A percentile compares a stretch with the other conserved stretches of the same genome.
These are phyloP conservation scores for Lecanicillium sp. DNA, from an alignment of 2,329 filamentous ascomycete species.

Conservation along the genomic window DNA sequence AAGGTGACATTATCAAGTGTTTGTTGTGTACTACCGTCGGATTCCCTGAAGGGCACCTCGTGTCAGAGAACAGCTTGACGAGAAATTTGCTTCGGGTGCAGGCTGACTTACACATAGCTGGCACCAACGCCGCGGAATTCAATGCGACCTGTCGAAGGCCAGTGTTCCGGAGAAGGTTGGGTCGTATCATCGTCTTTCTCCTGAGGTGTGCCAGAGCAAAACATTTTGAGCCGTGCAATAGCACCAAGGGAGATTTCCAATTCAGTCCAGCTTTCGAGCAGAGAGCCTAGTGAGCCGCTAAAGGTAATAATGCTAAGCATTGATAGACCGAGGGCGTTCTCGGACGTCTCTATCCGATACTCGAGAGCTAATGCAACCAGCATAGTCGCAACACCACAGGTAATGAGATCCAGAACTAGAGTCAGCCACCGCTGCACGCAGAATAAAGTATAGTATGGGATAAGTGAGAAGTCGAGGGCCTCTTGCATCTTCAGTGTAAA, in stretches of 20 bases:
- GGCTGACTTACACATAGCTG: constrained; percentile 1
- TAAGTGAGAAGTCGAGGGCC: constrained; percentile 25
- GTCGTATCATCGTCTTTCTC: neutral
- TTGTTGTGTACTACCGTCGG: neutral
- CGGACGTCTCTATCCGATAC: neutral
- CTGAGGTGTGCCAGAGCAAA: constrained; percentile 2
- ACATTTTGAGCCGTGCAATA: constrained; percentile 2
- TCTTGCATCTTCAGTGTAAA: constrained; percentile 33
- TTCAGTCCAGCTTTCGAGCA: neutral
- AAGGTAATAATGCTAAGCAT: neutral
- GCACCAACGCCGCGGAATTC: constrained; percentile 4
- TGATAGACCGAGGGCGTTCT: neutral
- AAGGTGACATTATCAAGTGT: constrained; percentile 1
- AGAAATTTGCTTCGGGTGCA: neutral
- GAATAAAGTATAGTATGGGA: constrained; percentile 27
- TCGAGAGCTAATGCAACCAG: constrained; percentile 24
- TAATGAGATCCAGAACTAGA: constrained; percentile 31
- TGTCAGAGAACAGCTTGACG: neutral
- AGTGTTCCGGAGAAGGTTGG: neutral
- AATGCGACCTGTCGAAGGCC: neutral
- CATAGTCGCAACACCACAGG: constrained; percentile 20
- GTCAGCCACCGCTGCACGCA: constrained; percentile 37
- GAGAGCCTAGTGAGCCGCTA: neutral
- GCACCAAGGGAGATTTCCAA: constrained; percentile 2
- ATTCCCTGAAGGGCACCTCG: neutral